Evolutionary conservation across 2,329 filamentous ascomycete genomes (phyloP).

Genomic region (Coccinonectria pachysandricola): DNA sequence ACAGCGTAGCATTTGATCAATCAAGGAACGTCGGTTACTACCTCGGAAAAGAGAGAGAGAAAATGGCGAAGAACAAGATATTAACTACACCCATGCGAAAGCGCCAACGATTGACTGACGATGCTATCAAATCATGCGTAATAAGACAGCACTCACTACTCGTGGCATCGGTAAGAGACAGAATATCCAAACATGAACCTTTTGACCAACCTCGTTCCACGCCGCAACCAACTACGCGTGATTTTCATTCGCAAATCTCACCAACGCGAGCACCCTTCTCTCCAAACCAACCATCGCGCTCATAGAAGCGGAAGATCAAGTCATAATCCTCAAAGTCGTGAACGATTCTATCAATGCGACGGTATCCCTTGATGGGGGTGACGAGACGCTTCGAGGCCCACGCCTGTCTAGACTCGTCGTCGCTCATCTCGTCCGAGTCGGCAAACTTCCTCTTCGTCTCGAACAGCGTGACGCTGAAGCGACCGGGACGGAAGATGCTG

Average conservation of each 20-base stretch:
- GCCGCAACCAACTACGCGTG: neutral
- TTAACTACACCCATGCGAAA: too few species aligned
- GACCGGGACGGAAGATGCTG: slow-evolving; percentile 91
- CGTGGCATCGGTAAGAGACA: too few species aligned
- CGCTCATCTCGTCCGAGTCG: slow-evolving; percentile 29
- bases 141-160: too few species aligned
- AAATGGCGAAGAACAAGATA: too few species aligned
- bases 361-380: slow-evolving; percentile 77
- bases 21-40: too few species aligned
- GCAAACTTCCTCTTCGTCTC: slow-evolving; percentile 62
- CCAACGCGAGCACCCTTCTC: slow-evolving; percentile 43
- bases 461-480: slow-evolving; percentile 94
- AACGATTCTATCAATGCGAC: slow-evolving; percentile 84
- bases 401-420: slow-evolving; percentile 26
- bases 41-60: too few species aligned
- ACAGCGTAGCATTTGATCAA: too few species aligned
- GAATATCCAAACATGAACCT: too few species aligned
- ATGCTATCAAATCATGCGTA: too few species aligned
- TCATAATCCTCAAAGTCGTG: slow-evolving; percentile 98
- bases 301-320: slow-evolving; percentile 92
- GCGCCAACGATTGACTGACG: too few species aligned
- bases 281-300: slow-evolving; percentile 68
- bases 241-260: slow-evolving; percentile 35
- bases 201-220: too few species aligned
- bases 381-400: slow-evolving; percentile 43